Conservation (phyloP, 495 filamentous ascomycete genomes). For the Hyaloscypha variabilis region DNA sequence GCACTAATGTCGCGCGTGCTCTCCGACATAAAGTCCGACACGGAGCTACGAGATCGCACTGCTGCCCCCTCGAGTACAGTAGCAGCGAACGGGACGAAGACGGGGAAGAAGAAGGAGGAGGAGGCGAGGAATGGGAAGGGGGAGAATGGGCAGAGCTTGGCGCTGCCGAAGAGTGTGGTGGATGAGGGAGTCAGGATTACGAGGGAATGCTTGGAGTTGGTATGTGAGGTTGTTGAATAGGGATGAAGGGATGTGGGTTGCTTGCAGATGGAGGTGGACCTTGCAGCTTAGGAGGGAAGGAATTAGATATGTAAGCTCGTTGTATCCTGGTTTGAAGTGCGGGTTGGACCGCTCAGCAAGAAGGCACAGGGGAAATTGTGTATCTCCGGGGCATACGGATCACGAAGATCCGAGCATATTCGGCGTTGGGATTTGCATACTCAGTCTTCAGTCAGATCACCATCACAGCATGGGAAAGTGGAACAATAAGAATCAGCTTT, state of each 20-base stretch:
- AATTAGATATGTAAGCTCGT: neutral
- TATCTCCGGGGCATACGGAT: neutral
- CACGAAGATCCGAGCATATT: neutral
- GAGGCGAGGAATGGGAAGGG: slow-evolving; percentile 13
- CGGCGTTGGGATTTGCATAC: neutral
- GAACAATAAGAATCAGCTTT: neutral
- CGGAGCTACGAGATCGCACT: slow-evolving; percentile 15
- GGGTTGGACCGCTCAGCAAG: neutral
- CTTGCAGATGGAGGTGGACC: neutral
- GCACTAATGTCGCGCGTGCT: slow-evolving; percentile 53
- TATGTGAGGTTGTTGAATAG: slow-evolving; percentile 45
- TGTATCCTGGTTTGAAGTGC: neutral
- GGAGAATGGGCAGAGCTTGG: slow-evolving; percentile 38
- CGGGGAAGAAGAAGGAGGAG: slow-evolving; percentile 21
- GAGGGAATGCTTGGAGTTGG: slow-evolving; percentile 49
- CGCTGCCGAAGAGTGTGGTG: slow-evolving; percentile 50
- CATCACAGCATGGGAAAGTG: neutral
- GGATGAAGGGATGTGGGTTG: neutral
- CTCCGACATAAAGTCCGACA: slow-evolving; percentile 55
- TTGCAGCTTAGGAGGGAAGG: neutral
- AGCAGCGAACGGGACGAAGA: slow-evolving; percentile 22
- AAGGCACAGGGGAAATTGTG: neutral
- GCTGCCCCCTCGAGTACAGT: slow-evolving; percentile 27
- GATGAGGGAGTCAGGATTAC: slow-evolving; percentile 56
- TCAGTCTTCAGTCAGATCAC: neutral